These are phyloP conservation scores for Ceriops decandra DNA, from an alignment of 345 rosid genomes.

Conservation along the genomic window DNA sequence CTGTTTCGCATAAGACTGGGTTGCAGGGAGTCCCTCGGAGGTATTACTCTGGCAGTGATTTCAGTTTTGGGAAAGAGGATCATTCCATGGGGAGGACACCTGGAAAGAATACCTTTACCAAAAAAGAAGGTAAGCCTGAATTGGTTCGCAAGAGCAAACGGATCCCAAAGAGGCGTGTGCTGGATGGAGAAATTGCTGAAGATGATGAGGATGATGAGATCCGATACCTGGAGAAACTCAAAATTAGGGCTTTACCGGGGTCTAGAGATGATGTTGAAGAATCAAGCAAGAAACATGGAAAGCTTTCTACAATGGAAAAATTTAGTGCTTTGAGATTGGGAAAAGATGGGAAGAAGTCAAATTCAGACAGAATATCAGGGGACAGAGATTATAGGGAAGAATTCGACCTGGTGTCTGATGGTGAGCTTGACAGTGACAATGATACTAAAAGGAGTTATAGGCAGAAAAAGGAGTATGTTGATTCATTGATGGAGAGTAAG, in stretches of 20 bases:
- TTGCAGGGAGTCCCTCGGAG: slow-evolving; percentile 75
- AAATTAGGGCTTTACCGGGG: slow-evolving; percentile 41
- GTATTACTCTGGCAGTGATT: slow-evolving; percentile 54
- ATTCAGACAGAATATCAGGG: slow-evolving; percentile 39
- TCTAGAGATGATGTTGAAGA: slow-evolving; percentile 55
- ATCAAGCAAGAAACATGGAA: slow-evolving; percentile 50
- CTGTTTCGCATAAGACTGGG: slow-evolving; percentile 44
- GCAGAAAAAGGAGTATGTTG: slow-evolving; percentile 58
- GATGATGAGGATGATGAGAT: slow-evolving; percentile 84
- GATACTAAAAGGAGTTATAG: slow-evolving; percentile 29
- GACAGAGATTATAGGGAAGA: slow-evolving; percentile 63
- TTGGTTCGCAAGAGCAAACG: slow-evolving; percentile 75
- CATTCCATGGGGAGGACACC: slow-evolving; percentile 44
- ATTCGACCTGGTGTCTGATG: slow-evolving; percentile 45
- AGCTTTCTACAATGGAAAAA: slow-evolving; percentile 53
- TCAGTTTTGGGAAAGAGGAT: slow-evolving; percentile 54
- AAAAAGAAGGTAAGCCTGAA: slow-evolving; percentile 54
- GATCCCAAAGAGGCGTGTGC: slow-evolving; percentile 56
- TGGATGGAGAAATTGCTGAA: slow-evolving; percentile 54
- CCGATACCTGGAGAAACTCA: slow-evolving; percentile 76
- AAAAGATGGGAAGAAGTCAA: slow-evolving; percentile 54
- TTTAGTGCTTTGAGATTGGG: slow-evolving; percentile 29
- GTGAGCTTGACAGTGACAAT: slow-evolving; percentile 41
- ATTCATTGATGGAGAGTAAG: slow-evolving; percentile 49
- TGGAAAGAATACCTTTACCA: slow-evolving; percentile 38